Conservation (phyloP, 192 early-diverging fungal genomes). For the Backusella macrospora region DNA sequence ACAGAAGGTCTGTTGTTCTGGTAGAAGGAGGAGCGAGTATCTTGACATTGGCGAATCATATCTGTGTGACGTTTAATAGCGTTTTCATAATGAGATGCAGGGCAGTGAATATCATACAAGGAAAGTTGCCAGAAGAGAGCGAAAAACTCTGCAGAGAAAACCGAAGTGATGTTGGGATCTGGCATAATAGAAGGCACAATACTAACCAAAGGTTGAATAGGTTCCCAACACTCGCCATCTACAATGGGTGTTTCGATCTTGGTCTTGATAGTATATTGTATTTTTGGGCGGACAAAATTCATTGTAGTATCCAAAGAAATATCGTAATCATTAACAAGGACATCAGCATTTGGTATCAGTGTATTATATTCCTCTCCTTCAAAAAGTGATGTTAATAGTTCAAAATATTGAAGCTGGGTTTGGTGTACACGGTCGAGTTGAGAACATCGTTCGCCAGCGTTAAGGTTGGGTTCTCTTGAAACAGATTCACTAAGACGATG, state of each 20-base stretch:
- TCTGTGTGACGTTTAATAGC: slow-evolving; percentile 58
- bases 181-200: background rate
- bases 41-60: slow-evolving; percentile 32
- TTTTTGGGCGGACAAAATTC: slow-evolving; percentile 60
- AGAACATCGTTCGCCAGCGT: slow-evolving; percentile 59
- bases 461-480: slow-evolving; percentile 43
- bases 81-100: slow-evolving; percentile 59
- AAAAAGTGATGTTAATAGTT: slow-evolving; percentile 59
- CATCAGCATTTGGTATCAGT: slow-evolving; percentile 50
- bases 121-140: slow-evolving; percentile 79
- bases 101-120: slow-evolving; percentile 75
- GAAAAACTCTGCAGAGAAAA: slow-evolving; percentile 63
- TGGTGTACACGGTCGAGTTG: slow-evolving; percentile 64
- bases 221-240: background rate
- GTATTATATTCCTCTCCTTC: slow-evolving; percentile 50
- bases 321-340: slow-evolving; percentile 58
- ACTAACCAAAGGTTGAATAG: background rate
- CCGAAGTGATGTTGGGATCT: background rate
- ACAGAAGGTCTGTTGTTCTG: slow-evolving; percentile 22
- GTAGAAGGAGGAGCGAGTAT: slow-evolving; percentile 26
- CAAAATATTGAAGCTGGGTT: slow-evolving; percentile 63
- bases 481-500: slow-evolving; percentile 61
- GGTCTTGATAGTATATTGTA: background rate
- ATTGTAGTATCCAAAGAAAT: slow-evolving; percentile 67
- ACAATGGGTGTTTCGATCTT: slow-evolving; percentile 14